These are phyloP conservation scores for Sporisorium exsertum DNA, from an alignment of 1,284 basidiomycete species.

Conservation along the genomic window DNA sequence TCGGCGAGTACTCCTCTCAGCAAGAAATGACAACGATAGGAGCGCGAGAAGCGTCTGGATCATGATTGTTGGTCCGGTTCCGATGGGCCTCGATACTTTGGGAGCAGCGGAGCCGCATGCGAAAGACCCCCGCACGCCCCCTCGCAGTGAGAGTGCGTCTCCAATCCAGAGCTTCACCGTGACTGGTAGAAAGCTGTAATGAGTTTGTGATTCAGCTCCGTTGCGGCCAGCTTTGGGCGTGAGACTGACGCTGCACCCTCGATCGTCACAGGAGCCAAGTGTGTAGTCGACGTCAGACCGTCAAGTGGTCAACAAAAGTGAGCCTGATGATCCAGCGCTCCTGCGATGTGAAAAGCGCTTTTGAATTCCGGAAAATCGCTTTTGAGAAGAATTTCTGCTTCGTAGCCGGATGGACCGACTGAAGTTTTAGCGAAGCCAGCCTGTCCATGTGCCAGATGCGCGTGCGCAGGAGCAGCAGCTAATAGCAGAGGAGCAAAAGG, in stretches of 20 bases:
- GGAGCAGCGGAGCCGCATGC: not conserved
- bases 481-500: not conserved
- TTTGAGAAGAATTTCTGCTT: constrained; percentile 6
- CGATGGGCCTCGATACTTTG: not conserved
- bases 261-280: not conserved
- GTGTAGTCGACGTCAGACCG: not conserved
- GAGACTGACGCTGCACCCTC: not conserved
- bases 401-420: constrained; percentile 1
- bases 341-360: not conserved
- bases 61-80: not conserved
- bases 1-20: no score
- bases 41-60: not conserved
- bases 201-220: no score
- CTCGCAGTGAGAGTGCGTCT: not conserved
- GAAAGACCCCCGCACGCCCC: not conserved
- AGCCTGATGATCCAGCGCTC: not conserved
- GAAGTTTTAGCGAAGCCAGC: constrained; percentile 2
- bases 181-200: not conserved
- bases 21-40: not conserved
- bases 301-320: no score
- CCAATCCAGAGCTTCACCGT: not conserved
- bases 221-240: not conserved
- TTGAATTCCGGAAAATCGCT: not conserved
- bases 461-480: constrained; percentile 9
- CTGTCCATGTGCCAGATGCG: constrained; percentile 12